Evolutionary conservation across 257 asterid genomes (phyloP).

Genomic region (Linderniella brevidens): DNA sequence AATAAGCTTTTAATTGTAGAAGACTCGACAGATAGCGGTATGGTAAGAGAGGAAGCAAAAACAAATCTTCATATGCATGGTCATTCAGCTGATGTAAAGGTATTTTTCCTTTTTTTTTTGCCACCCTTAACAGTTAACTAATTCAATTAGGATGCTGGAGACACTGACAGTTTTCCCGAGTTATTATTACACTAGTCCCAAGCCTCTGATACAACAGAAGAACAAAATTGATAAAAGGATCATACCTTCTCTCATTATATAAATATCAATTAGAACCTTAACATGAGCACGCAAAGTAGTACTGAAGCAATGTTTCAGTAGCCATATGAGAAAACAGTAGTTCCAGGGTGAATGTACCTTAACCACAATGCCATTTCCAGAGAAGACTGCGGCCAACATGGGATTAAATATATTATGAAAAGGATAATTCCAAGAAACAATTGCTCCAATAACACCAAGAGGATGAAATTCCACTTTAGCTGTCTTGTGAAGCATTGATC

Average conservation of each 20-base stretch:
- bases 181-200: too few species aligned
- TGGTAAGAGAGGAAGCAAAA: too few species aligned
- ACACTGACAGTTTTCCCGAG: too few species aligned
- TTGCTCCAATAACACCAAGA: slow-evolving; percentile 93
- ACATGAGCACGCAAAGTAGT: neutral
- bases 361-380: slow-evolving; percentile 90
- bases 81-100: too few species aligned
- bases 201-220: too few species aligned
- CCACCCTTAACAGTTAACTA: too few species aligned
- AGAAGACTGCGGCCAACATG: slow-evolving; percentile 94
- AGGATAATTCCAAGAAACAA: slow-evolving; percentile 99
- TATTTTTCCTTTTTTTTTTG: too few species aligned
- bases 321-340: neutral
- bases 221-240: too few species aligned
- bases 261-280: neutral
- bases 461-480: slow-evolving; percentile 94
- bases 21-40: too few species aligned
- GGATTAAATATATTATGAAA: slow-evolving; percentile 98
- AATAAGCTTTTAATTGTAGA: too few species aligned
- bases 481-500: slow-evolving; percentile 94
- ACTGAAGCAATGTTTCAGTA: neutral
- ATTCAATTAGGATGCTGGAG: too few species aligned
- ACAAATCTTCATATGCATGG: too few species aligned
- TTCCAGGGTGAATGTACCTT: slow-evolving; percentile 33
- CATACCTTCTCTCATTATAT: neutral